Percentiles rank a stretch among this genome's conserved stretches.
phyloP scores from a whole-genome alignment of 768 basidiomycete species.

The Amyloporia xantha region DNA sequence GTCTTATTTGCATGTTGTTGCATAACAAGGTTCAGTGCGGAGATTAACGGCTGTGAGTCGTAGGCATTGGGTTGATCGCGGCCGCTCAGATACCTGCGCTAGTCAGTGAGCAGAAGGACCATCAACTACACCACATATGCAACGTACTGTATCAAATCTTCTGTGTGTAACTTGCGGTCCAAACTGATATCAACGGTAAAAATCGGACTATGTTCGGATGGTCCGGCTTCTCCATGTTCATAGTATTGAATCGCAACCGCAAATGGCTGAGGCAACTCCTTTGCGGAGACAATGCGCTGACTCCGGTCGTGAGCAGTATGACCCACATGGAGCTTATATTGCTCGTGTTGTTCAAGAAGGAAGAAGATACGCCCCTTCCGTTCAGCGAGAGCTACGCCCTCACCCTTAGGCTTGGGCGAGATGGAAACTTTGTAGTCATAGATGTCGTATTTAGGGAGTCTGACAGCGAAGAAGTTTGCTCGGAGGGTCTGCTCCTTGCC shows the following conservation, averaged over 20 bases:
- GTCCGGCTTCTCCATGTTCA: slow-evolving; percentile 36
- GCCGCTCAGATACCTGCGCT: slow-evolving; percentile 48
- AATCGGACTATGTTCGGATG: too few species aligned
- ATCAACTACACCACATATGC: not conserved
- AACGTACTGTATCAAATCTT: too few species aligned
- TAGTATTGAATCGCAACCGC: slow-evolving; percentile 24
- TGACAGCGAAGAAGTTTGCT: slow-evolving; percentile 55
- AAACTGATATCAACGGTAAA: slow-evolving; percentile 30
- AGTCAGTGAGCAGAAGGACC: not conserved
- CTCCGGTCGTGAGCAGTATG: slow-evolving; percentile 43
- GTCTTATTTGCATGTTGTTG: slow-evolving; percentile 46
- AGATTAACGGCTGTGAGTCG: slow-evolving; percentile 50
- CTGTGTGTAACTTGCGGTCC: slow-evolving; percentile 23
- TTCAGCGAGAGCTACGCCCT: slow-evolving; percentile 29
- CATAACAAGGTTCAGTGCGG: slow-evolving; percentile 58
- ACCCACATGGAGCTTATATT: slow-evolving; percentile 28
- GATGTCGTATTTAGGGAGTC: slow-evolving; percentile 34
- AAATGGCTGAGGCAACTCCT: slow-evolving; percentile 29
- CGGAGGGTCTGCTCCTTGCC: slow-evolving; percentile 44
- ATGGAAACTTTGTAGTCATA: slow-evolving; percentile 53
- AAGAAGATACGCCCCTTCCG: slow-evolving; percentile 45
- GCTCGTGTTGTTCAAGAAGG: slow-evolving; percentile 38
- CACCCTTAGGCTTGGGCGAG: slow-evolving; percentile 36
- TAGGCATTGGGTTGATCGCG: slow-evolving; percentile 43
- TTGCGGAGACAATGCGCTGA: slow-evolving; percentile 32